Percentiles rank a stretch among this genome's conserved stretches.
Conservation (phyloP, 2,329 filamentous ascomycete species). For the Thielaviopsis populi region DNA sequence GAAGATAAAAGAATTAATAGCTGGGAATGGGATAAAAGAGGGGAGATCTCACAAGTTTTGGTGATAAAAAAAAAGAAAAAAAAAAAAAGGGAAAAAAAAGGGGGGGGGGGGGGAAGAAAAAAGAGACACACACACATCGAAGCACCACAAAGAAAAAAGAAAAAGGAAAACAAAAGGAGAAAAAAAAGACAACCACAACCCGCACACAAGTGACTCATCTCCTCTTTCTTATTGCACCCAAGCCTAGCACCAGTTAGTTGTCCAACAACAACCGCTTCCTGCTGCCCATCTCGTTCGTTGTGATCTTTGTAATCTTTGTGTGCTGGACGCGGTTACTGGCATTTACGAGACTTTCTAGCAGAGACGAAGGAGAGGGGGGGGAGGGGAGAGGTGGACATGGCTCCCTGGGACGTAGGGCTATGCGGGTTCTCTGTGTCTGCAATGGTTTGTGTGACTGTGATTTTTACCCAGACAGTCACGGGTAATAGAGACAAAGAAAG, state of each 20-base stretch:
- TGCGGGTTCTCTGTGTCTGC: not conserved
- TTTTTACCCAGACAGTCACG: not conserved
- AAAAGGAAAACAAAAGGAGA: not conserved
- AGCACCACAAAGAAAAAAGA: not conserved
- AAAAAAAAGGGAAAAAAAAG: not conserved
- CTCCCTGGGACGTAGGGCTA: not conserved
- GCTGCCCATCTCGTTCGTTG: no score
- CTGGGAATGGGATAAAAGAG: not conserved
- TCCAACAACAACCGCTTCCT: not conserved
- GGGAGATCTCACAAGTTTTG: not conserved
- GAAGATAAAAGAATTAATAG: not conserved
- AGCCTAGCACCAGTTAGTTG: not conserved
- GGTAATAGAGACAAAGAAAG: not conserved
- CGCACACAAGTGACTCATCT: slow-evolving; percentile 1
- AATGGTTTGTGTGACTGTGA: not conserved
- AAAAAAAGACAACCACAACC: not conserved
- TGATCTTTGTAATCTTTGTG: no score
- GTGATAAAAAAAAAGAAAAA: not conserved
- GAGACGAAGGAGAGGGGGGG: no score
- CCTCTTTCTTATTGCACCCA: not conserved
- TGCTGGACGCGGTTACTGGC: not conserved
- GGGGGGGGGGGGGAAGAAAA: not conserved
- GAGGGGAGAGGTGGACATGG: no score
- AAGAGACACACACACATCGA: not conserved
- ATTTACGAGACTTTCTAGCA: not conserved